Percentiles rank a stretch among this genome's conserved stretches.
Conservation (phyloP, 768 basidiomycete genomes). For the Mycena epipterygia region DNA sequence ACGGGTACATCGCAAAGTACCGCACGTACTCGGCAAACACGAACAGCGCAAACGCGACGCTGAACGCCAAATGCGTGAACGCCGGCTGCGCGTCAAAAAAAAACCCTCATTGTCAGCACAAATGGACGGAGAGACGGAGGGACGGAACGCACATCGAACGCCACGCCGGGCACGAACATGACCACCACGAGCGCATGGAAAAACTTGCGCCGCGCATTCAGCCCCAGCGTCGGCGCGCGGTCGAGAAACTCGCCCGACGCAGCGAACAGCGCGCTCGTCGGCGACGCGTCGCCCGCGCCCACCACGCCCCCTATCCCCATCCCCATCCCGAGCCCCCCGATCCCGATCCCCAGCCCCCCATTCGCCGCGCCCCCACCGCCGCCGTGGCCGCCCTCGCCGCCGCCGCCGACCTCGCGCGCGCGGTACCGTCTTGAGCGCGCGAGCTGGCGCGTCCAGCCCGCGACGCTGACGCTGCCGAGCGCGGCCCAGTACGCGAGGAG, state of each 20-base stretch:
- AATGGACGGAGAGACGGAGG: neutral
- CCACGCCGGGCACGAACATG: slow-evolving; percentile 97
- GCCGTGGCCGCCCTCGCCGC: neutral
- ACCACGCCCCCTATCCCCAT: neutral
- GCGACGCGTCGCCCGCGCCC: neutral
- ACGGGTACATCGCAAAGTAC: slow-evolving; percentile 98
- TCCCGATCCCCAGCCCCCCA: neutral
- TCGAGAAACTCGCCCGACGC: slow-evolving; percentile 78
- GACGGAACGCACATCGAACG: slow-evolving; percentile 76
- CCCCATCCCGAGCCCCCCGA: slow-evolving; percentile 6
- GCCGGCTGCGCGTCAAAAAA: slow-evolving; percentile 83
- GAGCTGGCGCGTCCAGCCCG: slow-evolving; percentile 94
- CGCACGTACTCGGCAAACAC: slow-evolving; percentile 97
- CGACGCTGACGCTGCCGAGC: slow-evolving; percentile 86
- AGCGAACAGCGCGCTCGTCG: slow-evolving; percentile 69
- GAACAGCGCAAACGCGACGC: slow-evolving; percentile 94
- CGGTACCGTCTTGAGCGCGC: slow-evolving; percentile 76
- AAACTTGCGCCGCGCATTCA: slow-evolving; percentile 95
- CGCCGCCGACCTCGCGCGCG: slow-evolving; percentile 5
- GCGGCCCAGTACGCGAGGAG: slow-evolving; percentile 90
- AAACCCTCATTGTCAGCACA: neutral
- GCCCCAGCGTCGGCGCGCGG: slow-evolving; percentile 86
- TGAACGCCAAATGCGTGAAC: slow-evolving; percentile 95
- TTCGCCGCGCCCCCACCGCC: slow-evolving; percentile 10
- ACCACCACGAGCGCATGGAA: slow-evolving; percentile 96